Conservation (phyloP, 2,329 filamentous ascomycete genomes). For the Ustilaginoidea virens region DNA sequence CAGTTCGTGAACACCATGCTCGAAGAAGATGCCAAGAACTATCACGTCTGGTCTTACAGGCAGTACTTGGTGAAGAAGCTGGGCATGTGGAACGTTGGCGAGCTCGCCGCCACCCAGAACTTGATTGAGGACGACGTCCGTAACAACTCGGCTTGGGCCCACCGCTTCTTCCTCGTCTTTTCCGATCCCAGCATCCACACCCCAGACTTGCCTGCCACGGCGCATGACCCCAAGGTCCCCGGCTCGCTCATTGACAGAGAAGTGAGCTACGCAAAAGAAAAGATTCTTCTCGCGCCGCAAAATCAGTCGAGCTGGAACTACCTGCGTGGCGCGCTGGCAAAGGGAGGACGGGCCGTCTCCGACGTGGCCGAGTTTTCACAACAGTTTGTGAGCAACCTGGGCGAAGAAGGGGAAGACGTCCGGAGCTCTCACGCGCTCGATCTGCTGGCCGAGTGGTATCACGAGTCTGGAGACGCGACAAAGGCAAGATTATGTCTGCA, state of each 20-base stretch:
- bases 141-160: conserved; percentile 97
- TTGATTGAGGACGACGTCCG: conserved; percentile 69
- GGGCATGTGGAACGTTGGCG: conserved; percentile 54
- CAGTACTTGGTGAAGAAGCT: conserved; percentile 52
- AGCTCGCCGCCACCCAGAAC: conserved; percentile 55
- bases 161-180: conserved; percentile 89
- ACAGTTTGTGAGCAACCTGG: conserved; percentile 33
- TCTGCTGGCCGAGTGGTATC: conserved; percentile 53
- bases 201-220: conserved; percentile 29
- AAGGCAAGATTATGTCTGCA: conserved; percentile 56
- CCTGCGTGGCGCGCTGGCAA: conserved; percentile 57
- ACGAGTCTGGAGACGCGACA: conserved; percentile 36
- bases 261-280: conserved; percentile 55
- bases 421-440: conserved; percentile 54
- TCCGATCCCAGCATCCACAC: conserved; percentile 39
- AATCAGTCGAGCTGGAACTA: conserved; percentile 96
- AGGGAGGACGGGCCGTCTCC: conserved; percentile 38
- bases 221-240: conserved; percentile 40
- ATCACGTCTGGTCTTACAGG: conserved; percentile 95
- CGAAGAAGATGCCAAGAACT: conserved; percentile 81
- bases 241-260: conserved; percentile 56
- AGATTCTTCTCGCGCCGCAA: conserved; percentile 69
- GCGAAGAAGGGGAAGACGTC: conserved; percentile 33
- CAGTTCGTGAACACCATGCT: conserved; percentile 72
- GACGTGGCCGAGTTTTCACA: conserved; percentile 31